Evolutionary conservation across 805 yeast genomes (phyloP), one percentile per base, ranked within the genome.

Genomic region (Maudiozyma bulderi): DNA sequence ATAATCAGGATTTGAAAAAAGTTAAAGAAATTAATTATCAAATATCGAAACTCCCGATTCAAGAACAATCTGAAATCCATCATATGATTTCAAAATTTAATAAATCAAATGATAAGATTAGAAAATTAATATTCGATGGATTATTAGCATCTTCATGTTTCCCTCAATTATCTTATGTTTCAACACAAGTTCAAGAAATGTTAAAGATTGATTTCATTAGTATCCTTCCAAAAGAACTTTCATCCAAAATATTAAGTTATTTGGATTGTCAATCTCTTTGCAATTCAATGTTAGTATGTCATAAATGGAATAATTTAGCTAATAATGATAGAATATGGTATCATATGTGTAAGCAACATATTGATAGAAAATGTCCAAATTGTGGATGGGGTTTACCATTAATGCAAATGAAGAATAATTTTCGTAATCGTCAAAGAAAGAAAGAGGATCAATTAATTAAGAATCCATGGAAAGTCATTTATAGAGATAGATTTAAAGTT

Each of bases 321-420:
- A 96, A 93, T 66, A 97, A 91, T 63, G 98, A 93, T 61, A 71
- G 95, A 45, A 97, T 93, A 3, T 93, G 99, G 99, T 93, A 91
- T 64, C 90, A 91, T 56, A 84, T 93, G 89, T 93, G 99, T 63
- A 96, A 89, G 64, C 99, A 93, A 68, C 99, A 93, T 66, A 93
- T 93, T 48, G 99, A 93, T 68, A 76, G 95, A 52, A 93, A 93
- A 66, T 93, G 99, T 70, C 95, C 96, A 39, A 87, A 87, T 61
- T 93, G 99, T 70, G 99, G 99, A 13, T 93, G 99, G 99, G 99
- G 99, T 5, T 73, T 93, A 54, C 99, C 99, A 3, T 70, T 93
- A 51, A 78, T 93, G 80, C 96, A 89, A 60, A 87, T 89, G 81
- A 85, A 83, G 62, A 52, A 52, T 35, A 73, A 84, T 48, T 84